phyloP scores from a whole-genome alignment of 106 monocot genomes.

The Agapanthus africanus region DNA sequence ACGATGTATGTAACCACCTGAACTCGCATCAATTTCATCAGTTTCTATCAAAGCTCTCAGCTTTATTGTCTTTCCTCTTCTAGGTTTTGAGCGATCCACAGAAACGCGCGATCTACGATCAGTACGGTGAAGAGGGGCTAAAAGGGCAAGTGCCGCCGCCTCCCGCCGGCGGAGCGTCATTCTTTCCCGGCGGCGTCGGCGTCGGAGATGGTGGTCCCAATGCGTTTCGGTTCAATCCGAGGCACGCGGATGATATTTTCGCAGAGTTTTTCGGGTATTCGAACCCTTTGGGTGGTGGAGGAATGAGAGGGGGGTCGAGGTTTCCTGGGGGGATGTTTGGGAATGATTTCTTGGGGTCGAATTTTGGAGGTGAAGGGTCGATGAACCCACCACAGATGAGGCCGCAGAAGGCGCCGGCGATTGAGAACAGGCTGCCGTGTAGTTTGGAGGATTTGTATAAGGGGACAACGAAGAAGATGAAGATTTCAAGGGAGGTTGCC shows the following conservation, averaged over 20 bases:
- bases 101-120: slow-evolving; percentile 40
- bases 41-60: background rate
- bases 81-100: slow-evolving; percentile 45
- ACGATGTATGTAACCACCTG: slow-evolving; percentile 22
- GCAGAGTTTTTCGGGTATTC: slow-evolving; percentile 12
- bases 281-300: slow-evolving; percentile 10
- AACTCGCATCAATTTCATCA: background rate
- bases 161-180: background rate
- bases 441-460: slow-evolving; percentile 71
- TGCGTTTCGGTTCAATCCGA: background rate
- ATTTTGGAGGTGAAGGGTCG: background rate
- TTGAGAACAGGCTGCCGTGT: slow-evolving; percentile 53
- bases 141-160: slow-evolving; percentile 43
- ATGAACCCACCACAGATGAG: background rate
- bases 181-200: background rate
- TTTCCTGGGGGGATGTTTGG: background rate
- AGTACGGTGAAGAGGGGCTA: slow-evolving; percentile 38
- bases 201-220: background rate
- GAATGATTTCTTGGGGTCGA: background rate
- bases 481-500: slow-evolving; percentile 65
- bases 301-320: background rate
- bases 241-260: slow-evolving; percentile 7
- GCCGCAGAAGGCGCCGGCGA: slow-evolving; percentile 36
- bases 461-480: slow-evolving; percentile 72
- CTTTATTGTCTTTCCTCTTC: too few species aligned